These are phyloP conservation scores for Endogone sp. DNA, from an alignment of 192 early-diverging fungal species.

Conservation along the genomic window DNA sequence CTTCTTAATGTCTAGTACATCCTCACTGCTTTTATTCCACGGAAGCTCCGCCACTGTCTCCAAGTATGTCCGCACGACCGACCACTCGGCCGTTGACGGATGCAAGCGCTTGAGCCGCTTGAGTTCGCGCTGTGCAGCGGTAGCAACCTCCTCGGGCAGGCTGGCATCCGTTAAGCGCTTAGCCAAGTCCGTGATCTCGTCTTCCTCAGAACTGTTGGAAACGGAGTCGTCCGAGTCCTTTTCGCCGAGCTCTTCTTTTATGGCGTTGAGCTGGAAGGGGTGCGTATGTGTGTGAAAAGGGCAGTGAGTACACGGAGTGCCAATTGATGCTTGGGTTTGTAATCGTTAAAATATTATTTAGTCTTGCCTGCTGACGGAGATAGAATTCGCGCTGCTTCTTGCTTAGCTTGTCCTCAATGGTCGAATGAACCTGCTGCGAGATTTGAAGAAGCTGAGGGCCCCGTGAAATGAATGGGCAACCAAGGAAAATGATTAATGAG, in stretches of 20 bases:
- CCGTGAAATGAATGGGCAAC: no score
- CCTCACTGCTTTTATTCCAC: constrained; percentile 58
- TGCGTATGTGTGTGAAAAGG: neutral
- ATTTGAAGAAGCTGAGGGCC: constrained; percentile 69
- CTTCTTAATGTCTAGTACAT: constrained; percentile 61
- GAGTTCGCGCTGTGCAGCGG: constrained; percentile 59
- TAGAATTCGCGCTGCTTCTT: constrained; percentile 80
- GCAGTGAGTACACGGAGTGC: no score
- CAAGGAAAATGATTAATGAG: no score
- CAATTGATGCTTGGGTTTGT: no score
- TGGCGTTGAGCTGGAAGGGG: constrained; percentile 58
- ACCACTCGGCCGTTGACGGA: constrained; percentile 71
- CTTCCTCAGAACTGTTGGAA: constrained; percentile 42
- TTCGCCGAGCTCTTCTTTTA: constrained; percentile 77
- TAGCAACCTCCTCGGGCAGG: constrained; percentile 57
- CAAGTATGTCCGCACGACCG: constrained; percentile 72
- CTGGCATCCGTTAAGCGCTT: constrained; percentile 51
- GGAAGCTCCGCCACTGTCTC: constrained; percentile 76
- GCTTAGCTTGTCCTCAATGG: constrained; percentile 68
- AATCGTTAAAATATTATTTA: neutral
- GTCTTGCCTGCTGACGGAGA: constrained; percentile 66
- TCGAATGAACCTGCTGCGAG: constrained; percentile 67
- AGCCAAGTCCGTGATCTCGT: constrained; percentile 59
- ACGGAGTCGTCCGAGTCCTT: constrained; percentile 31
- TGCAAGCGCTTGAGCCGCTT: constrained; percentile 66